phyloP scores from a whole-genome alignment of 176 grass and related monocot species.

The Oryza coarctata region DNA sequence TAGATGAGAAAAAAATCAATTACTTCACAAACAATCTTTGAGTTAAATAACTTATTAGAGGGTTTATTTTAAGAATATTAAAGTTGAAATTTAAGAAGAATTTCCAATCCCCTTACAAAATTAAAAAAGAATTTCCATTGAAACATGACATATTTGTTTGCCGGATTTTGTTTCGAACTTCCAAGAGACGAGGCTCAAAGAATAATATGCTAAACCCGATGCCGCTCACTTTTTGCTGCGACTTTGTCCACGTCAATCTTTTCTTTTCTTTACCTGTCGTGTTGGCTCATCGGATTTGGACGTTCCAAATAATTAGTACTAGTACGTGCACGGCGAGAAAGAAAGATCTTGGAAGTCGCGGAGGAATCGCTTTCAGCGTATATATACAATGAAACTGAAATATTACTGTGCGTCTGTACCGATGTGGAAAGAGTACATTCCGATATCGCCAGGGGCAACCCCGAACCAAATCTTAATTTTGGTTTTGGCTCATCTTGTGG shows the following conservation, averaged over 20 bases:
- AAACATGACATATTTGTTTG: not conserved
- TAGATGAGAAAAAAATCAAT: no score
- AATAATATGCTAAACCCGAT: conserved; percentile 9
- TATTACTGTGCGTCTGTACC: not conserved
- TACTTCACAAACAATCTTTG: not conserved
- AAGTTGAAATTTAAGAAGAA: no score
- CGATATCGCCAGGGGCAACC: not conserved
- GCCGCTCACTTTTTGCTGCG: not conserved
- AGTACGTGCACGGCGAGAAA: not conserved
- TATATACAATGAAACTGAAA: not conserved
- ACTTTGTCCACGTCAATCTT: conserved; percentile 4
- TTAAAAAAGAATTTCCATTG: no score
- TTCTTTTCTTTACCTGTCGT: not conserved
- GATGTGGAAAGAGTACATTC: not conserved
- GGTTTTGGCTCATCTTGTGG: not conserved
- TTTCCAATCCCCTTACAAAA: not conserved
- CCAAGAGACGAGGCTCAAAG: not conserved
- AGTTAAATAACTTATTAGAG: no score
- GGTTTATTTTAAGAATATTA: no score
- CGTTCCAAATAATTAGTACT: not conserved
- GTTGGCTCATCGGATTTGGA: conserved; percentile 12
- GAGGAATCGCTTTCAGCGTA: not conserved
- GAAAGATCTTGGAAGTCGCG: not conserved
- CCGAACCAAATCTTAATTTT: not conserved
- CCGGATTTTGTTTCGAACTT: not conserved